Evolutionary conservation across 768 basidiomycete species (phyloP).

Genomic region (Pilatotrama ljubarskyi): DNA sequence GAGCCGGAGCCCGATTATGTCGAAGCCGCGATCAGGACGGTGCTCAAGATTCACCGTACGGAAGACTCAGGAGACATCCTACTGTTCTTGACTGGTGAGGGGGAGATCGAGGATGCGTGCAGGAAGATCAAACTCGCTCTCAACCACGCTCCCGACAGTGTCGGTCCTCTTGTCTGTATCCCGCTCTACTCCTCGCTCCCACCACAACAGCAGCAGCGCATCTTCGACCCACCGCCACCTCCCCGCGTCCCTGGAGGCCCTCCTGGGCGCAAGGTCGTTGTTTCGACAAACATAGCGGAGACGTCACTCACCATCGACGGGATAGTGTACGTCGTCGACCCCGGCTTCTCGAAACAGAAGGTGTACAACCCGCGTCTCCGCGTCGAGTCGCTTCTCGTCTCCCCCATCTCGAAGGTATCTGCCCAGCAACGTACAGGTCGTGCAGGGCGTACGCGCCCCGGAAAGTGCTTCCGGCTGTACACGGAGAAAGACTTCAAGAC

Average conservation of each 20-base stretch:
- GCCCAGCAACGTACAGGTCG: constrained; percentile 96
- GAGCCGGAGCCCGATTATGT: constrained; percentile 95
- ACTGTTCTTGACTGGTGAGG: constrained; percentile 96
- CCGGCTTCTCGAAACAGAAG: constrained; percentile 97
- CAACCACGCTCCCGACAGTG: constrained; percentile 66
- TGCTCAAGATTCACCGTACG: constrained; percentile 94
- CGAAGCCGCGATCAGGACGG: constrained; percentile 94
- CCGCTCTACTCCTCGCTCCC: constrained; percentile 96
- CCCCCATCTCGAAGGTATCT: constrained; percentile 94
- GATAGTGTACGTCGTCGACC: constrained; percentile 99
- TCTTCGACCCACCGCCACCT: constrained; percentile 87
- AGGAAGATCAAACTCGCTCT: constrained; percentile 85
- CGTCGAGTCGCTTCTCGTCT: constrained; percentile 90
- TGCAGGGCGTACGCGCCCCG: constrained; percentile 93
- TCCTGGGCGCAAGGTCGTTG: constrained; percentile 88
- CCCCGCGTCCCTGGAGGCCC: constrained; percentile 64
- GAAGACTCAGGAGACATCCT: constrained; percentile 93
- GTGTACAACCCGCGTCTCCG: constrained; percentile 97
- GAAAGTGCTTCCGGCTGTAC: constrained; percentile 96
- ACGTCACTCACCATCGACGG: constrained; percentile 98
- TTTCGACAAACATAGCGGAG: constrained; percentile 97
- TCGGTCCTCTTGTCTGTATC: constrained; percentile 87
- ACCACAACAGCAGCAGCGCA: constrained; percentile 92
- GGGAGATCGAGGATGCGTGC: constrained; percentile 97
- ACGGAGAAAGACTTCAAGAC: constrained; percentile 97